Evolutionary conservation across 257 asterid genomes (phyloP).

Genomic region (Plantago ovata): DNA sequence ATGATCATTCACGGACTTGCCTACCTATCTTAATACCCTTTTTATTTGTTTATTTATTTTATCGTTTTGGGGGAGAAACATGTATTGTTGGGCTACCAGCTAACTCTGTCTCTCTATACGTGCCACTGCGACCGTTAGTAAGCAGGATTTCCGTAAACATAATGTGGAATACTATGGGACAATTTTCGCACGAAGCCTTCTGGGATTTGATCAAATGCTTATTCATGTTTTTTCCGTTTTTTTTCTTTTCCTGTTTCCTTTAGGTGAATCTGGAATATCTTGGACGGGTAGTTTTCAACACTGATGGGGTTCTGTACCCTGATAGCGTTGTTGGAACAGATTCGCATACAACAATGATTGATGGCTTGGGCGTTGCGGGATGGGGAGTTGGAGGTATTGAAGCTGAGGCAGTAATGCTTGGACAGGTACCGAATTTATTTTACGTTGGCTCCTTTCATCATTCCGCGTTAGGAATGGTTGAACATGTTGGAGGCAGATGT

Average conservation of each 20-base stretch:
- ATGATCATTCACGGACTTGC: too few relatives aligned
- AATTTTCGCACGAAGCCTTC: not conserved
- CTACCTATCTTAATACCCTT: too few relatives aligned
- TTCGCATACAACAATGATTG: conserved; percentile 94
- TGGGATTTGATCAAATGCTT: not conserved
- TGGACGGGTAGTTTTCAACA: conserved; percentile 90
- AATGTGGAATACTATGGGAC: too few relatives aligned
- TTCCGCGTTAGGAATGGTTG: not conserved
- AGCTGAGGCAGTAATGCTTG: conserved; percentile 96
- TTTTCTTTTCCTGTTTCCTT: not conserved
- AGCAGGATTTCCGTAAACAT: too few relatives aligned
- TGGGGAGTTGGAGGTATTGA: conserved; percentile 99
- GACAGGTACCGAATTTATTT: conserved; percentile 48
- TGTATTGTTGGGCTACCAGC: too few relatives aligned
- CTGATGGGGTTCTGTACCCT: conserved; percentile 70
- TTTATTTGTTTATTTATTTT: too few relatives aligned
- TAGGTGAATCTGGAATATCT: conserved; percentile 95
- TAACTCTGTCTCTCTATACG: too few relatives aligned
- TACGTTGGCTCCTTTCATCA: not conserved
- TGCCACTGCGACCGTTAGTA: too few relatives aligned
- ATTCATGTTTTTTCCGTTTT: not conserved
- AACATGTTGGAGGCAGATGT: too few relatives aligned
- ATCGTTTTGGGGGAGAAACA: too few relatives aligned
- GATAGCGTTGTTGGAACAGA: conserved; percentile 97
- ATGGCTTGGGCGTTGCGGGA: conserved; percentile 93